Conservation (phyloP, 208 protist genomes). For the Acanthamoeba polyphaga region DNA sequence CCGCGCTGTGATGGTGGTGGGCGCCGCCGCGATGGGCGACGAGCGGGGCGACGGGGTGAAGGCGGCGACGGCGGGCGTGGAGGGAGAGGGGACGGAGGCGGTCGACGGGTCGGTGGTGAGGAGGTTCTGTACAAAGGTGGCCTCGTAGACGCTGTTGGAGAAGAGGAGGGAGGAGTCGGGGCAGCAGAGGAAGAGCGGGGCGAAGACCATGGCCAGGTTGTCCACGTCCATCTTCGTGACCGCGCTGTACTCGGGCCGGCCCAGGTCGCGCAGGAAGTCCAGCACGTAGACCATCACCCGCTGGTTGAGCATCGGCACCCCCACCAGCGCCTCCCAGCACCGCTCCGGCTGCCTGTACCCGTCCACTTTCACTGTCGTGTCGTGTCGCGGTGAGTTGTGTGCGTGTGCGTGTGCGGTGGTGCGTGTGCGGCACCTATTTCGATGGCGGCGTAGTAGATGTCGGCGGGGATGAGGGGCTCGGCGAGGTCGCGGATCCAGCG, state of each 20-base stretch:
- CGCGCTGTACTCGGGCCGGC: constrained; percentile 8
- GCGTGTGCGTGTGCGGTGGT: too few relatives aligned
- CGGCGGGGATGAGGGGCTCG: constrained; percentile 55
- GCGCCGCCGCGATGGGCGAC: neutral
- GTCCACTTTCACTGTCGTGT: constrained; percentile 9
- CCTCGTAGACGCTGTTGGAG: constrained; percentile 57
- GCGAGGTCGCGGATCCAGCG: constrained; percentile 44
- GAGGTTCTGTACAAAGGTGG: constrained; percentile 66
- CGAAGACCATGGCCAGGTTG: constrained; percentile 71
- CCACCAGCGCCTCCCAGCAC: constrained; percentile 12
- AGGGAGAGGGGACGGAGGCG: neutral
- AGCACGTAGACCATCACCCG: constrained; percentile 33
- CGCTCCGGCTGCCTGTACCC: constrained; percentile 19
- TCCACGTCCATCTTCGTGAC: constrained; percentile 66
- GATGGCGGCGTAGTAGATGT: constrained; percentile 37
- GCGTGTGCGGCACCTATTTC: neutral
- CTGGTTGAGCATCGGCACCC: neutral
- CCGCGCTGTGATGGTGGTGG: neutral
- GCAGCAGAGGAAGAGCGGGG: constrained; percentile 72
- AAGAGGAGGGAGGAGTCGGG: constrained; percentile 59
- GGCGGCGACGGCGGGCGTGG: neutral
- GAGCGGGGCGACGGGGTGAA: neutral
- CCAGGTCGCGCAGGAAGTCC: constrained; percentile 44
- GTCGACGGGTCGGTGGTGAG: constrained; percentile 16
- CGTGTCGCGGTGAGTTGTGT: too few relatives aligned